These are phyloP conservation scores for Colletotrichum costaricense DNA, from an alignment of 2,329 filamentous ascomycete genomes.

Conservation along the genomic window DNA sequence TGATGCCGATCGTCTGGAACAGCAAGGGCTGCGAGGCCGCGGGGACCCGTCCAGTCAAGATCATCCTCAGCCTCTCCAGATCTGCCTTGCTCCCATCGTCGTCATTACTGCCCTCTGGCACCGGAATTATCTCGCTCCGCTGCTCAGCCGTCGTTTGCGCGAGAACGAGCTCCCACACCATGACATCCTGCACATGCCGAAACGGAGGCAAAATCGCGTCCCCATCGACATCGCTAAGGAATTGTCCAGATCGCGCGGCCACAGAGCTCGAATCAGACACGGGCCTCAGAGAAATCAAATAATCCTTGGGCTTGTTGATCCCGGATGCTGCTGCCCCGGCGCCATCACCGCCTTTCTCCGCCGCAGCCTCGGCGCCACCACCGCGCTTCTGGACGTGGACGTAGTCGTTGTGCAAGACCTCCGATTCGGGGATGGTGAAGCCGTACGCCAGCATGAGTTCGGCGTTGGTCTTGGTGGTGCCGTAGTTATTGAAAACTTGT, in stretches of 20 bases:
- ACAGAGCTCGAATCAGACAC: slow-evolving; percentile 60
- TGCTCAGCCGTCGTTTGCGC: slow-evolving; percentile 50
- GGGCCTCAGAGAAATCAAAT: slow-evolving; percentile 64
- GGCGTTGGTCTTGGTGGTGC: slow-evolving; percentile 76
- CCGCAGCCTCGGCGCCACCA: slow-evolving; percentile 38
- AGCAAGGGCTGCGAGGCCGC: slow-evolving; percentile 43
- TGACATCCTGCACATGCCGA: slow-evolving; percentile 62
- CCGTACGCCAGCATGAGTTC: slow-evolving; percentile 75
- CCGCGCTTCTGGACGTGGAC: slow-evolving; percentile 64
- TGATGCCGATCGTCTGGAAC: slow-evolving; percentile 51
- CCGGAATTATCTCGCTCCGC: slow-evolving; percentile 42
- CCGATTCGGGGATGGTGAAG: slow-evolving; percentile 64
- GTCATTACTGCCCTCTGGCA: slow-evolving; percentile 31
- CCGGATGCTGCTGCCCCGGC: no score
- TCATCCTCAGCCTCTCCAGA: slow-evolving; percentile 38
- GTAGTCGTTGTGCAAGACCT: slow-evolving; percentile 68
- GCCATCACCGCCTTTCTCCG: slow-evolving; percentile 38
- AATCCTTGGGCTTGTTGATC: slow-evolving; percentile 47
- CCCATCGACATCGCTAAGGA: slow-evolving; percentile 43
- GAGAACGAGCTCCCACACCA: slow-evolving; percentile 62
- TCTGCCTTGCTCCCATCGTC: slow-evolving; percentile 32
- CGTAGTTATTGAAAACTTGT: slow-evolving; percentile 78
- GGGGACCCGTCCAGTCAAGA: slow-evolving; percentile 46
- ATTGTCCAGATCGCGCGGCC: slow-evolving; percentile 54
- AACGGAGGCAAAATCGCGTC: slow-evolving; percentile 51